These are phyloP conservation scores for Krasilnikovozyma curviuscula DNA, from an alignment of 768 basidiomycete species.

Conservation along the genomic window DNA sequence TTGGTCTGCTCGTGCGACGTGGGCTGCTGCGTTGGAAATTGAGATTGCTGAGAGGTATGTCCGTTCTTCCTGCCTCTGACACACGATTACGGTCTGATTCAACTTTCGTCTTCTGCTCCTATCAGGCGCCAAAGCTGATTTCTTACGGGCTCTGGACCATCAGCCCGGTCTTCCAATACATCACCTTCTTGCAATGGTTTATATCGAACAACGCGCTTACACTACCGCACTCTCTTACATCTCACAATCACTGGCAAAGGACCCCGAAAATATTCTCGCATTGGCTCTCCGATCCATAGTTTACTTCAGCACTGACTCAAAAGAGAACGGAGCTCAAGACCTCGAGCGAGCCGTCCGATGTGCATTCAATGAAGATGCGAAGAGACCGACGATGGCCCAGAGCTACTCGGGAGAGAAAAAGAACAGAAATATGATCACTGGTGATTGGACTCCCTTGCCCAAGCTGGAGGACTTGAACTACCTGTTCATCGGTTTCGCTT, in stretches of 20 bases:
- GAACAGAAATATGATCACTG: too few species aligned
- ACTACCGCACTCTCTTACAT: neutral
- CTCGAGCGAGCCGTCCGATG: too few species aligned
- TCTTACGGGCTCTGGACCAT: neutral
- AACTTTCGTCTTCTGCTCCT: neutral
- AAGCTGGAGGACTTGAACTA: too few species aligned
- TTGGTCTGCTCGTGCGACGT: conserved; percentile 7
- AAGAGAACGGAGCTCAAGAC: too few species aligned
- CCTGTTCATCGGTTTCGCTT: too few species aligned
- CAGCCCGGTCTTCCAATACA: conserved; percentile 7
- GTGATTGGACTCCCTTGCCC: too few species aligned
- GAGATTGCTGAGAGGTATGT: neutral
- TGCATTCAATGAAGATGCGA: too few species aligned
- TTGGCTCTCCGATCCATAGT: conserved; percentile 5
- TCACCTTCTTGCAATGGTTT: conserved; percentile 5
- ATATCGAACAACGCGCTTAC: conserved; percentile 1
- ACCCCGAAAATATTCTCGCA: neutral
- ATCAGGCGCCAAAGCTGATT: neutral
- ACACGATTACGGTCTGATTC: too few species aligned
- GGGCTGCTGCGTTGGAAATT: conserved; percentile 7
- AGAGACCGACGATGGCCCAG: too few species aligned
- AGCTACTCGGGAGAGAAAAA: too few species aligned
- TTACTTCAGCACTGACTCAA: too few species aligned
- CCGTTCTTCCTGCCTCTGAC: neutral
- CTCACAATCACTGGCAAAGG: neutral